phyloP scores from a whole-genome alignment of 805 yeast genomes.

The Myxozyma mucilagina region DNA sequence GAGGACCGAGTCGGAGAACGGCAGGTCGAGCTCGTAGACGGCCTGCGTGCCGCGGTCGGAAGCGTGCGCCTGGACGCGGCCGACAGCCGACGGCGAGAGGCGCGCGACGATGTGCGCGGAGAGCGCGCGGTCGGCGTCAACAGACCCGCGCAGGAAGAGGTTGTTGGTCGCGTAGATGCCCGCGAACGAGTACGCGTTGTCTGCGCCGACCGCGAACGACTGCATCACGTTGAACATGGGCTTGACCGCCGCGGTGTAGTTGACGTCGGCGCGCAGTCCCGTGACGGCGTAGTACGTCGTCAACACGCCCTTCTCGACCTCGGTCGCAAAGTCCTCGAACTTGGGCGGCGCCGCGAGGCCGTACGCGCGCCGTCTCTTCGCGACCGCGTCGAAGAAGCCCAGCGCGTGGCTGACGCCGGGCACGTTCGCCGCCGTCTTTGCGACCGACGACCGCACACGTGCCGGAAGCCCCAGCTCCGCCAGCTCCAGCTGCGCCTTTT shows the following conservation, averaged over 20 bases:
- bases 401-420: conserved; percentile 79
- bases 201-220: conserved; percentile 76
- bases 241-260: conserved; percentile 83
- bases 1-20: conserved; percentile 82
- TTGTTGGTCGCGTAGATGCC: conserved; percentile 86
- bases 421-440: conserved; percentile 43
- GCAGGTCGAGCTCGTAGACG: conserved; percentile 94
- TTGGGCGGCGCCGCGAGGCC: conserved; percentile 92
- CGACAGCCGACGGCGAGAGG: conserved; percentile 11
- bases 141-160: conserved; percentile 83
- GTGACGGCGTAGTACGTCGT: conserved; percentile 86
- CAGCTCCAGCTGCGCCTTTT: conserved; percentile 9
- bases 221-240: conserved; percentile 98
- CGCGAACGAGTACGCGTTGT: conserved; percentile 85
- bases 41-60: conserved; percentile 52
- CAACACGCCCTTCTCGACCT: conserved; percentile 91
- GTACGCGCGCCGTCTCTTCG: conserved; percentile 76
- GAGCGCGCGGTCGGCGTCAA: conserved; percentile 66
- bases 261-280: conserved; percentile 94
- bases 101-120: conserved; percentile 24
- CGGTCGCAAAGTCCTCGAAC: conserved; percentile 88
- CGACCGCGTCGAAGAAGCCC: conserved; percentile 68
- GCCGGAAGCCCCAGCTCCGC: conserved; percentile 5
- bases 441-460: conserved; percentile 2
- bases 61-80: conserved; percentile 28